These are phyloP conservation scores for Tolypocladium endophyticum DNA, from an alignment of 2,329 filamentous ascomycete species.

Conservation along the genomic window DNA sequence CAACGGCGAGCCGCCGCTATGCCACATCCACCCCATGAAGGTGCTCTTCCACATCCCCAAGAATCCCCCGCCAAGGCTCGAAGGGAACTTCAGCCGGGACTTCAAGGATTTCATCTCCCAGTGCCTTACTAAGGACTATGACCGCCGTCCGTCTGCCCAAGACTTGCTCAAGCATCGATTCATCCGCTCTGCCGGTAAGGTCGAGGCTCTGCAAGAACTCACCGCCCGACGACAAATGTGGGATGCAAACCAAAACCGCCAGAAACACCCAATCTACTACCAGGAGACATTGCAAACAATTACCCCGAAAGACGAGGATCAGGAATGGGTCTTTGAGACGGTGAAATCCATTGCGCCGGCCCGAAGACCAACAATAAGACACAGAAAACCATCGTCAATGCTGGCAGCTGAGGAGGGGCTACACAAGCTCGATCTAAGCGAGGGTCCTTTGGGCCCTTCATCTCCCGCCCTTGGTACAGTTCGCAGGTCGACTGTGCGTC, in stretches of 20 bases:
- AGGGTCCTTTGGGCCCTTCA: slow-evolving; percentile 45
- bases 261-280: slow-evolving; percentile 72
- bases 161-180: slow-evolving; percentile 84
- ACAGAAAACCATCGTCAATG: slow-evolving; percentile 46
- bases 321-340: slow-evolving; percentile 94
- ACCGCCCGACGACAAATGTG: slow-evolving; percentile 74
- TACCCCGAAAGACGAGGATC: slow-evolving; percentile 54
- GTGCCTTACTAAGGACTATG: slow-evolving; percentile 87
- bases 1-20: slow-evolving; percentile 79
- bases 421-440: slow-evolving; percentile 49
- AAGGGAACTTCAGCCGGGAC: slow-evolving; percentile 77
- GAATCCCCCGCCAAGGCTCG: slow-evolving; percentile 71
- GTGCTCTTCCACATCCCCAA: slow-evolving; percentile 87
- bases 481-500: slow-evolving; percentile 46
- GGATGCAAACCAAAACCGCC: slow-evolving; percentile 61
- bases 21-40: slow-evolving; percentile 84
- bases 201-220: slow-evolving; percentile 79
- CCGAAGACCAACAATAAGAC: slow-evolving; percentile 40
- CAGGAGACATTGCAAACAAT: slow-evolving; percentile 80
- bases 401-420: slow-evolving; percentile 50
- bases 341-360: slow-evolving; percentile 59
- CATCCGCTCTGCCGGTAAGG: slow-evolving; percentile 75
- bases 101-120: slow-evolving; percentile 91
- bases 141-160: slow-evolving; percentile 72
- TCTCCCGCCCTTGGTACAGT: slow-evolving; percentile 46